A percentile compares a stretch with the other conserved stretches of the same genome.
Evolutionary conservation across 495 filamentous ascomycete species (phyloP).

Genomic region (Lepraria neglecta): DNA sequence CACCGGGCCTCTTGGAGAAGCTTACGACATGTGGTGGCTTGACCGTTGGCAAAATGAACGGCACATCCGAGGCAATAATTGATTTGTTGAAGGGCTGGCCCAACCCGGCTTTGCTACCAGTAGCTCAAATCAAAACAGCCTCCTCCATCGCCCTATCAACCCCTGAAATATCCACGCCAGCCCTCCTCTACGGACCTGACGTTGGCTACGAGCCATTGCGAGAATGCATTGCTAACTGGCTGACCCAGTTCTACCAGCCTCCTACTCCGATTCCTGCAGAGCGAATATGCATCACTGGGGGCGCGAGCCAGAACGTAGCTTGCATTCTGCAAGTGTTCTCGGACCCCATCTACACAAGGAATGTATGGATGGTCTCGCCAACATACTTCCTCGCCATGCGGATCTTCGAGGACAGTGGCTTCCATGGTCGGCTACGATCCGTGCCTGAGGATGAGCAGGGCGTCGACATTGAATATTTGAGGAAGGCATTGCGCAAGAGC

Average conservation of each 20-base stretch:
- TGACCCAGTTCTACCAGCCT: conserved; percentile 55
- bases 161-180: conserved; percentile 48
- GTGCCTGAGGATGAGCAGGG: conserved; percentile 72
- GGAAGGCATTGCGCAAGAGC: conserved; percentile 40
- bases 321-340: conserved; percentile 67
- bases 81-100: conserved; percentile 71
- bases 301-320: conserved; percentile 69
- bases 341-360: conserved; percentile 66
- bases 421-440: conserved; percentile 52
- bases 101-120: conserved; percentile 62
- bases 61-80: conserved; percentile 34
- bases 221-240: conserved; percentile 59
- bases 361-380: conserved; percentile 73
- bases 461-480: conserved; percentile 56
- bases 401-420: conserved; percentile 74
- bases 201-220: conserved; percentile 62
- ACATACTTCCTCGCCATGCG: conserved; percentile 72
- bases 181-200: conserved; percentile 72
- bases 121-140: conserved; percentile 48
- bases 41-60: background rate
- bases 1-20: background rate
- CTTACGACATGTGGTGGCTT: background rate
- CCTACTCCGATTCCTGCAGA: conserved; percentile 38
- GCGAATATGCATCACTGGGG: conserved; percentile 75
- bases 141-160: conserved; percentile 51